Evolutionary conservation across 2,329 filamentous ascomycete species (phyloP), one percentile per base, ranked within the genome.

Genomic region (Fusarium sp.): DNA sequence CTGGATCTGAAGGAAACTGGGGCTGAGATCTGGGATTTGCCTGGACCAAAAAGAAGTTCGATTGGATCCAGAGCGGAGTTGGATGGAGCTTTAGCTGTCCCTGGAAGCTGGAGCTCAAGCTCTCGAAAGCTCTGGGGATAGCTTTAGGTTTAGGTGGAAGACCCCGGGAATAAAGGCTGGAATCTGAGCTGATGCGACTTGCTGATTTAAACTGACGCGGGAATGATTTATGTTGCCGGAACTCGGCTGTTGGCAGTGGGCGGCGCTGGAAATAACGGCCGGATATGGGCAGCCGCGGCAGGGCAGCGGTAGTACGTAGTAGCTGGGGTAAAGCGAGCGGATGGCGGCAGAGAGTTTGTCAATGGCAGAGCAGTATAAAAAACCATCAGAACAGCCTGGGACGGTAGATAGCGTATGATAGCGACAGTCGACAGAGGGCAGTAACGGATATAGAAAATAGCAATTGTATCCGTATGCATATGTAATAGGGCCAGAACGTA

Each of bases 181-280:
- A 37, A 63, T 53, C 37, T 44, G 49, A 50, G 37, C 58, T 37
- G 64, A 65, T 57, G 43, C 53, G 58, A 54, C 33, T 48, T 49
- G 35, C 44, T 63, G 49, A 52, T 48, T 44, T 44, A 61, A 47
- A 52, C 28, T 38, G 53, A 53, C 50, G 29, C 48, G 53, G 57
- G 48, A 46, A 44, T 53, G 54, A 48, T 55, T 60, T 70, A 54
- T 63, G 52, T 61, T 23, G 55, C 61, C 60, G 65, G 69, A 54
- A 62, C 53, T 70, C 69, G 69, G 69, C 66, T 73, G 72, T 69
- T 59, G 62, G n/a, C 42, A 43, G 60, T 63, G 59, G 58, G 58
- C 69, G 58, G 49, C 69, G 71, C 74, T 77, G 77, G 77, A 62
- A 77, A 77, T 77, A 77, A 77, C 49, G 53, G 47, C 57, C 65